Conservation (phyloP, 495 filamentous ascomycete species). For the Hyaloscypha finlandica region DNA sequence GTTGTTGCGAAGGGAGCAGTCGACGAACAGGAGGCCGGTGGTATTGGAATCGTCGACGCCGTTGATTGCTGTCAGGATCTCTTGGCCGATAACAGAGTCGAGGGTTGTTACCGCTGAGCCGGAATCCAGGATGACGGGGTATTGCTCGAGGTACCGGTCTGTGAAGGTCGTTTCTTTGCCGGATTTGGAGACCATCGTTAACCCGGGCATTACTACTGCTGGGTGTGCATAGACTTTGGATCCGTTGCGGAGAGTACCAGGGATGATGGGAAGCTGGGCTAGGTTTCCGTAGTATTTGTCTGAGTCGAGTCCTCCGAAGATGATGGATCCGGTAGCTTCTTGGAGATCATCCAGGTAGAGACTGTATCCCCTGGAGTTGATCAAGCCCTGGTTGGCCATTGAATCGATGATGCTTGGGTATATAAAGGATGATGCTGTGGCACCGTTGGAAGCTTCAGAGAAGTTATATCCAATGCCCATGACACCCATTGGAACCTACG, state of each 20-base stretch:
- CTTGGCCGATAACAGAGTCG: background rate
- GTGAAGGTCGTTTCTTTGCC: background rate
- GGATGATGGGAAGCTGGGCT: background rate
- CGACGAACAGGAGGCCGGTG: background rate
- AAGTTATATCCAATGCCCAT: constrained; percentile 52
- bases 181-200: background rate
- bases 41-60: background rate
- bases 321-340: background rate
- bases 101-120: background rate
- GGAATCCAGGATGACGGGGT: background rate
- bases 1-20: background rate
- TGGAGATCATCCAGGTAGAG: background rate
- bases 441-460: background rate
- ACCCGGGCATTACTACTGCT: background rate
- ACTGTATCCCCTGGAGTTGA: background rate
- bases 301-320: background rate
- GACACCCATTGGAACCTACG: constrained; percentile 71
- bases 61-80: background rate
- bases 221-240: background rate
- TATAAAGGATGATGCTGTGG: background rate
- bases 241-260: background rate
- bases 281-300: background rate
- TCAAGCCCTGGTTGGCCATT: constrained; percentile 5
- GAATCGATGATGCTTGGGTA: constrained; percentile 3
- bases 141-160: background rate